These are phyloP conservation scores for Ceratobasidium sp. DNA, from an alignment of 1,284 basidiomycete species.

Conservation along the genomic window DNA sequence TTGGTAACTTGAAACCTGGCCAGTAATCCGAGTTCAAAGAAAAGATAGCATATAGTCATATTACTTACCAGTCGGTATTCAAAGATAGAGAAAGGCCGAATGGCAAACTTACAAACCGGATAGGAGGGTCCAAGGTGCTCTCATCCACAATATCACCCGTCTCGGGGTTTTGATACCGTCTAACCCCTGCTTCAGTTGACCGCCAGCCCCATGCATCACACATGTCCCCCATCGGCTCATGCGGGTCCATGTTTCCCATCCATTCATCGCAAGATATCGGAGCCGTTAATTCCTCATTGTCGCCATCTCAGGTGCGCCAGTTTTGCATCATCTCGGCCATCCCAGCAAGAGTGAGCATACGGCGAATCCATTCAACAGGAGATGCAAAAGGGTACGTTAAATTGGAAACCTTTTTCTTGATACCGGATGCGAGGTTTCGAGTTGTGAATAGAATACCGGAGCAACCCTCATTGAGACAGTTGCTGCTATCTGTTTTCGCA, in stretches of 20 bases:
- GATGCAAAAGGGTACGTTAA: constrained; percentile 17
- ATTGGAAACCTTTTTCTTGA: not conserved
- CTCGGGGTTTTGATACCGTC: not conserved
- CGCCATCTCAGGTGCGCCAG: not conserved
- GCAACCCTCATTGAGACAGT: constrained; percentile 7
- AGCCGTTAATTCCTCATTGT: not conserved
- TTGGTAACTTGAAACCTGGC: constrained; percentile 29
- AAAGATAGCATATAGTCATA: not conserved
- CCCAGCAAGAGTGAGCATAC: constrained; percentile 10
- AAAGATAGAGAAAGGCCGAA: constrained; percentile 17
- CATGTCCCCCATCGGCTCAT: constrained; percentile 26
- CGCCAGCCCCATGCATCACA: constrained; percentile 13
- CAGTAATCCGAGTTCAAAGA: not conserved
- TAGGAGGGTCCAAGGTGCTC: not conserved
- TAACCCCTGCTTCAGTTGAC: not conserved
- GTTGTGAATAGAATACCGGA: not conserved
- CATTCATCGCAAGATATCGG: constrained; percentile 11
- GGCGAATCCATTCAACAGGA: constrained; percentile 14
- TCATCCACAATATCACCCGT: not conserved
- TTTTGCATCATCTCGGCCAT: constrained; percentile 21
- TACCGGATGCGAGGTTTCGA: not conserved
- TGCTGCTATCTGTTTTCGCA: not conserved
- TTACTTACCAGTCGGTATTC: constrained; percentile 32
- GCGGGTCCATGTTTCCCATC: not conserved
- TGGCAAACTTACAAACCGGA: constrained; percentile 17